Evolutionary conservation across 2,329 filamentous ascomycete species (phyloP).

Genomic region (Clarireedia monteithiana): DNA sequence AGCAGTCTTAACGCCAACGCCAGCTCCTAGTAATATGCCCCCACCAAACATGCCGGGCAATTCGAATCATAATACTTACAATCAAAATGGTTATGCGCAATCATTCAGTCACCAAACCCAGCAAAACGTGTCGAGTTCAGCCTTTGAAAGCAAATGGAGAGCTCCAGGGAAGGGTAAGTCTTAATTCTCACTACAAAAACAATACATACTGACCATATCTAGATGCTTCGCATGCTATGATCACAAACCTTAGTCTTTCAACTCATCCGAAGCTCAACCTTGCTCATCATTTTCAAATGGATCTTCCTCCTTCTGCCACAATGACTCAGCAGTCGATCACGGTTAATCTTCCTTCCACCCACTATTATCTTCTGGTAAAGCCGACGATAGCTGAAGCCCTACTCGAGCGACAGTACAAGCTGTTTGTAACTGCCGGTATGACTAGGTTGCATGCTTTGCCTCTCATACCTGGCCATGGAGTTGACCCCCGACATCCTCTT

Average conservation of each 20-base stretch:
- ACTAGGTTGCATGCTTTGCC: slow-evolving; percentile 42
- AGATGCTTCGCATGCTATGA: slow-evolving; percentile 54
- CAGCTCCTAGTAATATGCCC: slow-evolving; percentile 22
- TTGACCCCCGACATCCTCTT: slow-evolving; percentile 51
- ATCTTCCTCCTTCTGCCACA: slow-evolving; percentile 56
- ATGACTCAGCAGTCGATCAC: slow-evolving; percentile 66
- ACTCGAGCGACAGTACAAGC: slow-evolving; percentile 63
- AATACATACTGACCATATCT: slow-evolving; percentile 18
- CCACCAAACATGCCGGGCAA: slow-evolving; percentile 25
- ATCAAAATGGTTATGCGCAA: slow-evolving; percentile 23
- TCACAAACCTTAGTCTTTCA: slow-evolving; percentile 56
- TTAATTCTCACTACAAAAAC: background rate
- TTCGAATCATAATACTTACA: slow-evolving; percentile 15
- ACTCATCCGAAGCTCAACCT: slow-evolving; percentile 61
- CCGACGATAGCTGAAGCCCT: slow-evolving; percentile 57
- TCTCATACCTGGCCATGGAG: slow-evolving; percentile 46
- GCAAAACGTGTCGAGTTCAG: slow-evolving; percentile 29
- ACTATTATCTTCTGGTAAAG: slow-evolving; percentile 64
- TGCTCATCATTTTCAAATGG: slow-evolving; percentile 53
- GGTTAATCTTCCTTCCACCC: slow-evolving; percentile 57
- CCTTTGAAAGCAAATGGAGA: slow-evolving; percentile 36
- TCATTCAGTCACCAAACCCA: slow-evolving; percentile 26
- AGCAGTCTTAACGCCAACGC: slow-evolving; percentile 21
- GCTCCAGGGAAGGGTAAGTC: slow-evolving; percentile 40
- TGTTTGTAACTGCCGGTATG: slow-evolving; percentile 67